Evolutionary conservation across 768 basidiomycete species (phyloP).

Genomic region (Trametopsis cervina): DNA sequence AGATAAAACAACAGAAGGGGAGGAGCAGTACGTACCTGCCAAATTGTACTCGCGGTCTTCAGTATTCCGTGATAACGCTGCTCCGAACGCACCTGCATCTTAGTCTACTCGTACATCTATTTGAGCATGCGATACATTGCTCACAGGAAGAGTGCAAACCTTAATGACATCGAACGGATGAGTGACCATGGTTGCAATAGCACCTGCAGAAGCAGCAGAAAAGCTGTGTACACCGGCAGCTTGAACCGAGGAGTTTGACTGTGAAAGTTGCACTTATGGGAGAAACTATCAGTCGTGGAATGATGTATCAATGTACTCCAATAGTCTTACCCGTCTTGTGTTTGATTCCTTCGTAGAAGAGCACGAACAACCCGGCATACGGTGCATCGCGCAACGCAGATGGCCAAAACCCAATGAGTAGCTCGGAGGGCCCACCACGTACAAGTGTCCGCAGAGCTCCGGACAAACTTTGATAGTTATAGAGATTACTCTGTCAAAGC

Average conservation of each 20-base stretch:
- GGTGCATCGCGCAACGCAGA: slow-evolving; percentile 93
- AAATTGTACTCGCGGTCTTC: slow-evolving; percentile 59
- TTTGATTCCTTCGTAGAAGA: slow-evolving; percentile 86
- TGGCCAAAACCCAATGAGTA: slow-evolving; percentile 81
- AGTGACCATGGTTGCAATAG: slow-evolving; percentile 76
- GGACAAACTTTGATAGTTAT: slow-evolving; percentile 57
- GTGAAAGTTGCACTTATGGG: slow-evolving; percentile 33
- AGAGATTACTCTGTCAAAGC: slow-evolving; percentile 81
- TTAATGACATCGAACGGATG: slow-evolving; percentile 96
- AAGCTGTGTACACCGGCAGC: slow-evolving; percentile 51
- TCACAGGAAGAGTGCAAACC: slow-evolving; percentile 30
- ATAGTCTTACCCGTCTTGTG: slow-evolving; percentile 51
- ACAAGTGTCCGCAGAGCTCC: slow-evolving; percentile 52
- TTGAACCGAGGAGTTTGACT: slow-evolving; percentile 35
- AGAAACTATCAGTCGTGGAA: slow-evolving; percentile 26
- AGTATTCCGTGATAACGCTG: slow-evolving; percentile 66
- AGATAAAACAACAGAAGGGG: too few species aligned
- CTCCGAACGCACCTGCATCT: slow-evolving; percentile 85
- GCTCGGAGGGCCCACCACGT: slow-evolving; percentile 70
- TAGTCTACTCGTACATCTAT: slow-evolving; percentile 46
- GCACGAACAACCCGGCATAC: slow-evolving; percentile 85
- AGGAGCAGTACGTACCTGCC: slow-evolving; percentile 56
- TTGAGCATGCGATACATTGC: not conserved
- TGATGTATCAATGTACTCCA: not conserved
- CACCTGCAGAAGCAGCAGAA: slow-evolving; percentile 76